These are phyloP conservation scores for Hydnum rufescens DNA, from an alignment of 768 basidiomycete genomes.

Conservation along the genomic window DNA sequence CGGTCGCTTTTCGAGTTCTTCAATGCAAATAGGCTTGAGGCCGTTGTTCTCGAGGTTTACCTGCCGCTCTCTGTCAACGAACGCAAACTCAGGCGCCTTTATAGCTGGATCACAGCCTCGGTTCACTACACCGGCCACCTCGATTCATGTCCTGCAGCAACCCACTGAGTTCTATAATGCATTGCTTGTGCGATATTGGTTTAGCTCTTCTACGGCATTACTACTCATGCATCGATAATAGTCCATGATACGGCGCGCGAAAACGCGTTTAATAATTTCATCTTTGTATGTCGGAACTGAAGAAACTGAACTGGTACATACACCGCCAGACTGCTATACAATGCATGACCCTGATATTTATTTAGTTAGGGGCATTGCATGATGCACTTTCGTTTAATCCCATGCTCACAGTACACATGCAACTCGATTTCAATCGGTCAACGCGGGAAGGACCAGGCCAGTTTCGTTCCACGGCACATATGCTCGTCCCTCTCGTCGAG, in stretches of 20 bases:
- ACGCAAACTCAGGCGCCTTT: not conserved
- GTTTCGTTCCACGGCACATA: slow-evolving; percentile 23
- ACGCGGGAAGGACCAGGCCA: slow-evolving; percentile 55
- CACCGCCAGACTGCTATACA: not conserved
- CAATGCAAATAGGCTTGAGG: too few relatives aligned
- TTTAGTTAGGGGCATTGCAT: slow-evolving; percentile 55
- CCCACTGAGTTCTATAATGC: slow-evolving; percentile 6
- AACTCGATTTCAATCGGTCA: slow-evolving; percentile 65
- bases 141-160: not conserved
- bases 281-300: slow-evolving; percentile 72
- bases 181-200: not conserved
- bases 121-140: not conserved
- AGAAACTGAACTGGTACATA: slow-evolving; percentile 58
- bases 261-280: slow-evolving; percentile 67
- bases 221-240: slow-evolving; percentile 16
- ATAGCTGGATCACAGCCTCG: not conserved
- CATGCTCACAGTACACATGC: slow-evolving; percentile 43
- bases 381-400: slow-evolving; percentile 38
- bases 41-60: too few relatives aligned
- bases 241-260: slow-evolving; percentile 64
- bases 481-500: slow-evolving; percentile 49
- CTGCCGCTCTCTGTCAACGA: not conserved
- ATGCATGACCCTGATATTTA: not conserved
- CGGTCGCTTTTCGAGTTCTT: not conserved
- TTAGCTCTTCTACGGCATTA: not conserved